These are phyloP conservation scores for Remersonia thermophila DNA, from an alignment of 2,329 filamentous ascomycete species.

Conservation along the genomic window DNA sequence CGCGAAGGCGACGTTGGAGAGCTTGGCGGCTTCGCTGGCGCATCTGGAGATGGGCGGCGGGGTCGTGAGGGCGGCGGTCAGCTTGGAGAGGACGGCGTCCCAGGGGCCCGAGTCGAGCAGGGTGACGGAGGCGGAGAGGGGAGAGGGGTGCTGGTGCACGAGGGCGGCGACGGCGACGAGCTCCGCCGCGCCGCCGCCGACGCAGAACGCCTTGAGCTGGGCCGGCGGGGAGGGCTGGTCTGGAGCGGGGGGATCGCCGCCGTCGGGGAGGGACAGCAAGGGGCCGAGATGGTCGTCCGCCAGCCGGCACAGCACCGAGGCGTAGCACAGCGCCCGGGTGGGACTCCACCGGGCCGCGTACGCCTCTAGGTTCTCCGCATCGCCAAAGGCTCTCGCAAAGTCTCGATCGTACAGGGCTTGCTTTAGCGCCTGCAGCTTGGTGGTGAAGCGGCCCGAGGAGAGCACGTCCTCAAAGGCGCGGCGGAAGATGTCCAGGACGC, in stretches of 20 bases:
- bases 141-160: conserved; percentile 19
- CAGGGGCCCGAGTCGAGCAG: conserved; percentile 80
- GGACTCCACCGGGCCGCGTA: conserved; percentile 91
- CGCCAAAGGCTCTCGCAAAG: conserved; percentile 68
- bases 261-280: background rate
- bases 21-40: conserved; percentile 34
- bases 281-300: conserved; percentile 21
- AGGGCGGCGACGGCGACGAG: conserved; percentile 42
- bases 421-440: conserved; percentile 69
- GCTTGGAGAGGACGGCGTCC: conserved; percentile 45
- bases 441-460: conserved; percentile 32
- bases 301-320: conserved; percentile 37
- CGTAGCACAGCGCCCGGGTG: conserved; percentile 70
- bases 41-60: conserved; percentile 39
- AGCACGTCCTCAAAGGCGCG: conserved; percentile 46
- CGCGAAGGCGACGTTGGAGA: conserved; percentile 34
- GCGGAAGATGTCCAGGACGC: conserved; percentile 58
- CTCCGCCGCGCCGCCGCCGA: conserved; percentile 50
- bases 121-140: conserved; percentile 31
- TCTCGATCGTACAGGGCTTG: conserved; percentile 75
- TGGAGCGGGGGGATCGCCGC: background rate
- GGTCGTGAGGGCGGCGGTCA: conserved; percentile 45
- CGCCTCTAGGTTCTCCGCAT: conserved; percentile 57
- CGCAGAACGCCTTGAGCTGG: conserved; percentile 30
- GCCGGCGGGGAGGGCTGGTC: conserved; percentile 1